phyloP scores from a whole-genome alignment of 306 rosid genomes.

The Trifolium pratense region DNA sequence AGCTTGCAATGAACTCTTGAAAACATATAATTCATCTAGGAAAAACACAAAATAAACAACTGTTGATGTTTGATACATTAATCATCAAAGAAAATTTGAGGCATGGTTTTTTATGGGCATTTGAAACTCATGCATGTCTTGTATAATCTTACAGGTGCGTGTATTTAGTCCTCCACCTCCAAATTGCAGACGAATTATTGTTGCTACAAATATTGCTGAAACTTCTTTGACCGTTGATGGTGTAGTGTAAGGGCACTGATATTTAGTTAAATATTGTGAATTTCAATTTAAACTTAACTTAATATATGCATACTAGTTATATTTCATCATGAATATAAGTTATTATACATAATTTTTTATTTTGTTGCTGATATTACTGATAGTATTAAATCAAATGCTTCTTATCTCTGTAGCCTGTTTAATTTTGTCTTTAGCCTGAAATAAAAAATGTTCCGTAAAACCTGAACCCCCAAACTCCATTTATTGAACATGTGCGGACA shows the following conservation, averaged over 20 bases:
- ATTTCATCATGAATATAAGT: not conserved
- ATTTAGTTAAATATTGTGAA: conserved; percentile 35
- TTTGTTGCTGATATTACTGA: conserved; percentile 29
- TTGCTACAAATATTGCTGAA: conserved; percentile 96
- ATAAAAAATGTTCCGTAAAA: conserved; percentile 25
- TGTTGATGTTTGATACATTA: conserved; percentile 26
- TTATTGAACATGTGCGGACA: conserved; percentile 23
- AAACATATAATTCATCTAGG: conserved; percentile 27
- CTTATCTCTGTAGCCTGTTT: conserved; percentile 26
- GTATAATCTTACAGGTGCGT: conserved; percentile 72
- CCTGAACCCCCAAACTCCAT: conserved; percentile 10
- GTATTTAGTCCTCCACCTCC: conserved; percentile 90
- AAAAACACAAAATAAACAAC: not conserved
- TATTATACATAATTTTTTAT: conserved; percentile 22
- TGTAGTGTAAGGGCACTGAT: conserved; percentile 77
- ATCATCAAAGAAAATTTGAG: conserved; percentile 6
- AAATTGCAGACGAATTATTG: conserved; percentile 92
- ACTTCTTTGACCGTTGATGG: conserved; percentile 99
- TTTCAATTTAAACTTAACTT: conserved; percentile 21
- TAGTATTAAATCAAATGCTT: conserved; percentile 2
- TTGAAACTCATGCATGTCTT: conserved; percentile 43
- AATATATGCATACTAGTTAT: conserved; percentile 20
- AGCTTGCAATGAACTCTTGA: conserved; percentile 30
- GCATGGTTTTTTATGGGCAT: conserved; percentile 15
- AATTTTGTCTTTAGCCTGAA: conserved; percentile 26